Percentiles rank a stretch among this genome's conserved stretches.
These are phyloP conservation scores for Inga oerstediana DNA, from an alignment of 306 rosid species.

Conservation along the genomic window DNA sequence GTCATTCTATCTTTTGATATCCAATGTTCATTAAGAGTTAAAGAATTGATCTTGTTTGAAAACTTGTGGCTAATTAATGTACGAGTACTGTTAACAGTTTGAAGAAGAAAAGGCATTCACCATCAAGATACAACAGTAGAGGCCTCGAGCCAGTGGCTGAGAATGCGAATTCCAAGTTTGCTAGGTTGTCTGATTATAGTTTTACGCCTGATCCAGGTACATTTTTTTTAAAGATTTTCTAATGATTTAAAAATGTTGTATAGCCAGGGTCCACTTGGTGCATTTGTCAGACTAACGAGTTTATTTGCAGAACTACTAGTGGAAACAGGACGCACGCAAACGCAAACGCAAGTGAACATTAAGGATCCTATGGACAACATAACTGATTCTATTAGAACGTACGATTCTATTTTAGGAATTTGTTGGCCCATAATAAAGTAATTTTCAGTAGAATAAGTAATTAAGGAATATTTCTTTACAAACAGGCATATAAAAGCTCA, in stretches of 20 bases:
- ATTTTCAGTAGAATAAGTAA: conserved; percentile 15
- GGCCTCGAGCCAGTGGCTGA: conserved; percentile 73
- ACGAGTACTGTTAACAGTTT: conserved; percentile 43
- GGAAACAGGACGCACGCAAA: conserved; percentile 83
- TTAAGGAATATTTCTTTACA: conserved; percentile 16
- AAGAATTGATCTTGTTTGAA: background rate
- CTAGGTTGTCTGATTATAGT: conserved; percentile 50
- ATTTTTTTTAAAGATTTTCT: conserved; percentile 3
- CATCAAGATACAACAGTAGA: conserved; percentile 60
- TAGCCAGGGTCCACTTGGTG: conserved; percentile 14
- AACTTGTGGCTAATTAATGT: conserved; percentile 23
- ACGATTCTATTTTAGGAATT: conserved; percentile 26
- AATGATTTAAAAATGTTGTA: background rate
- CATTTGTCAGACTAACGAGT: conserved; percentile 22
- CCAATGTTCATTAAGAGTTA: background rate
- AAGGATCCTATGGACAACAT: conserved; percentile 55
- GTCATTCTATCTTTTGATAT: conserved; percentile 26
- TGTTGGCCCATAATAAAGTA: conserved; percentile 4
- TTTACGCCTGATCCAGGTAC: conserved; percentile 70
- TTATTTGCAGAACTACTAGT: conserved; percentile 67
- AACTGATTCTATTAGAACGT: conserved; percentile 71
- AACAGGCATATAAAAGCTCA: conserved; percentile 81
- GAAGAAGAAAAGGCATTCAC: conserved; percentile 56
- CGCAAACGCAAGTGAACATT: conserved; percentile 65
- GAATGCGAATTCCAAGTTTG: conserved; percentile 54